Conservation (phyloP, 148 eudicot genomes). For the Euryodendron excelsum region DNA sequence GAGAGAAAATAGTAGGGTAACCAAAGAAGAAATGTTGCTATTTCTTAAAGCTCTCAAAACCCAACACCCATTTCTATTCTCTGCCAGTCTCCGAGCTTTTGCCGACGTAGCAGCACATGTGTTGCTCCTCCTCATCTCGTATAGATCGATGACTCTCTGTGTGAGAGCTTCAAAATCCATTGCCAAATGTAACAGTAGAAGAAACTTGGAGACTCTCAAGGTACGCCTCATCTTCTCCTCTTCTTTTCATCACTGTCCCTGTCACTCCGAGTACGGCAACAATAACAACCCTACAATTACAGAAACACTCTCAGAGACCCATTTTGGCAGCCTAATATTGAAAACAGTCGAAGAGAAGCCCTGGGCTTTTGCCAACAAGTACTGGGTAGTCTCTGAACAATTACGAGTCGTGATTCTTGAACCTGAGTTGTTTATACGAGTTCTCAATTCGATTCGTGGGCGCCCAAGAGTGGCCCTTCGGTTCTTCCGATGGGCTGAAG, state of each 20-base stretch:
- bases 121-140: slow-evolving; percentile 5
- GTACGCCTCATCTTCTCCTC: slow-evolving; percentile 31
- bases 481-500: slow-evolving; percentile 49
- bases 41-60: background rate
- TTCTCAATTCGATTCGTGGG: slow-evolving; percentile 29
- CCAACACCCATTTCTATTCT: background rate
- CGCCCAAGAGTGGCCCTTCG: slow-evolving; percentile 37
- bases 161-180: slow-evolving; percentile 38
- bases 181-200: slow-evolving; percentile 11
- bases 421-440: slow-evolving; percentile 39
- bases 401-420: slow-evolving; percentile 31
- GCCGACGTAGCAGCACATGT: background rate
- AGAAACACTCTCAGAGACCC: slow-evolving; percentile 2
- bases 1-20: too few species aligned
- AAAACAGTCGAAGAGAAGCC: slow-evolving; percentile 31
- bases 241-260: slow-evolving; percentile 15
- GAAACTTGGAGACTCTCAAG: slow-evolving; percentile 22
- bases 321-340: slow-evolving; percentile 27
- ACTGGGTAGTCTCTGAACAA: slow-evolving; percentile 22
- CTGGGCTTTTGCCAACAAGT: slow-evolving; percentile 20
- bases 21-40: background rate
- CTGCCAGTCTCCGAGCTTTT: background rate
- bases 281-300: background rate
- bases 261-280: background rate
- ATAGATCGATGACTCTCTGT: slow-evolving; percentile 47